Conservation (phyloP, 768 basidiomycete genomes). For the Podaxis carcinomalis region DNA sequence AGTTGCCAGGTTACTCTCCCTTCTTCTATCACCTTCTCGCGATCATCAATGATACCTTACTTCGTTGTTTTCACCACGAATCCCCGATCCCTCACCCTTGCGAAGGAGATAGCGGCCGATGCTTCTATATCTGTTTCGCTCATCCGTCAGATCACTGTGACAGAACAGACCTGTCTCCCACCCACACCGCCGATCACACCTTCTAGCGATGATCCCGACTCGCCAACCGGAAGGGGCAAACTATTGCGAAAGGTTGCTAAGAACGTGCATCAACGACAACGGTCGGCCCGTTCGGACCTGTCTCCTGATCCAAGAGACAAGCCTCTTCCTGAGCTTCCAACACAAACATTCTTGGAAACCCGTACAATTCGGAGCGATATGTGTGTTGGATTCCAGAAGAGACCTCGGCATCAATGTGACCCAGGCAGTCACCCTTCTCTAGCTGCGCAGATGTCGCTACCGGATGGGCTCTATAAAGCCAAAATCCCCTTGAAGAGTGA, state of each 20-base stretch:
- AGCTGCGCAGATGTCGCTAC: slow-evolving; percentile 43
- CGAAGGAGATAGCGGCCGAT: slow-evolving; percentile 65
- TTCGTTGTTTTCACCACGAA: slow-evolving; percentile 71
- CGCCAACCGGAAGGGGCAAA: slow-evolving; percentile 20
- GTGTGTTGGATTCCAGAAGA: slow-evolving; percentile 67
- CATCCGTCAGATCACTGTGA: slow-evolving; percentile 54
- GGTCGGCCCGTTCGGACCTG: slow-evolving; percentile 19
- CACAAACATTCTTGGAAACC: slow-evolving; percentile 36
- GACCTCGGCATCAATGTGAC: slow-evolving; percentile 44
- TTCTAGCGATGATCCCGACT: slow-evolving; percentile 42
- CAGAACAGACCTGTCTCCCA: slow-evolving; percentile 34
- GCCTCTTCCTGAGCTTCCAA: slow-evolving; percentile 39
- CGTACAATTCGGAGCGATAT: slow-evolving; percentile 46
- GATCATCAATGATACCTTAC: slow-evolving; percentile 59
- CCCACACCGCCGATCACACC: slow-evolving; percentile 50
- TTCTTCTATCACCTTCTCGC: slow-evolving; percentile 54
- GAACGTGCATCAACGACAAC: slow-evolving; percentile 19
- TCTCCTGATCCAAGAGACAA: slow-evolving; percentile 28
- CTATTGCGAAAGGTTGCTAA: slow-evolving; percentile 32
- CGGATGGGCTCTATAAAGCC: slow-evolving; percentile 66
- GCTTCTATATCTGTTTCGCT: slow-evolving; percentile 69
- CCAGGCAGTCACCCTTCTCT: slow-evolving; percentile 40
- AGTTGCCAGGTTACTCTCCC: slow-evolving; percentile 58
- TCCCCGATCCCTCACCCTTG: slow-evolving; percentile 47
- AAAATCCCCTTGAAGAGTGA: slow-evolving; percentile 49